Evolutionary conservation across 2,329 filamentous ascomycete genomes (phyloP).

Genomic region (Alternaria infectoria): DNA sequence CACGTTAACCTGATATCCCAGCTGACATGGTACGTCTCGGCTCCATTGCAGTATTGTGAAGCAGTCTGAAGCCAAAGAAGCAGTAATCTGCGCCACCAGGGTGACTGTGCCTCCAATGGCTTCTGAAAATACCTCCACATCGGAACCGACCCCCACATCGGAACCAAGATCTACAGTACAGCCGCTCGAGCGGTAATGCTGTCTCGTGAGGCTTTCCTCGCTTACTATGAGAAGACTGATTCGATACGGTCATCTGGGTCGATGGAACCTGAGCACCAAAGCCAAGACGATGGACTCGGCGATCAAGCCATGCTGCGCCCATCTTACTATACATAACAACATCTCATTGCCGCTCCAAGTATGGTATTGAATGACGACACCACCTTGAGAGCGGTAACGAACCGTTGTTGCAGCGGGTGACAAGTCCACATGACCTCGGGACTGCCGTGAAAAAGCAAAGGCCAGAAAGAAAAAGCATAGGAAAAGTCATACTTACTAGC

Average conservation of each 20-base stretch:
- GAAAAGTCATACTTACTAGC: conserved; percentile 51
- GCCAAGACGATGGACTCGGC: neutral
- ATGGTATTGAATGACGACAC: neutral
- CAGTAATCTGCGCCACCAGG: neutral
- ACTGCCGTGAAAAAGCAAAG: neutral
- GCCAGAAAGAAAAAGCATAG: neutral
- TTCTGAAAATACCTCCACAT: neutral
- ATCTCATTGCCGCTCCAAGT: neutral
- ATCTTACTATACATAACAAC: neutral
- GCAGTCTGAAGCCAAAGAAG: neutral
- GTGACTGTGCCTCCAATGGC: neutral
- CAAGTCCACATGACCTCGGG: neutral
- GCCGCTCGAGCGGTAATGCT: neutral
- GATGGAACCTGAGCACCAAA: neutral
- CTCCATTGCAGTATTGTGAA: neutral
- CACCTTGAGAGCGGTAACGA: neutral
- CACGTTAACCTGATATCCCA: conserved; percentile 4
- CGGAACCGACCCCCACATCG: neutral
- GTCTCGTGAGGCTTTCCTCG: neutral
- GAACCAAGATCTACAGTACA: neutral
- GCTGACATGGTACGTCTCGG: neutral
- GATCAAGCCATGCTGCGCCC: too few relatives aligned
- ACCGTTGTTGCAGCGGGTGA: neutral
- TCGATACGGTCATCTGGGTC: neutral
- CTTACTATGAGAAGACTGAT: neutral